Conservation (phyloP, 176 grass and related monocot genomes). For the maize (Zea mays) region DNA sequence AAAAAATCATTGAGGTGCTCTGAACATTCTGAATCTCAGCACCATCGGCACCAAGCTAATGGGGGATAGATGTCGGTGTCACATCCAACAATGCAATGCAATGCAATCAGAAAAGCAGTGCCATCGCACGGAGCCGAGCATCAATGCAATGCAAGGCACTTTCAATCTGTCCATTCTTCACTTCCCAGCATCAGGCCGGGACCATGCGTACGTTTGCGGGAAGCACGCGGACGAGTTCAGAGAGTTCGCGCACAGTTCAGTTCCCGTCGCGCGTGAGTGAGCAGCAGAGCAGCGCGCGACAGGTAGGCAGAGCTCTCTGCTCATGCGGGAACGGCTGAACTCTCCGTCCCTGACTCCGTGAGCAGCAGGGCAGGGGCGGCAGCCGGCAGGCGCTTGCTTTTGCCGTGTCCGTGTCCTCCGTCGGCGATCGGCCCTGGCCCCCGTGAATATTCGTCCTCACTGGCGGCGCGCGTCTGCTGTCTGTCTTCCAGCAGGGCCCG, state of each 20-base stretch:
- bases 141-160: too few relatives aligned
- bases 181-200: not conserved
- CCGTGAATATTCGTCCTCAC: too few relatives aligned
- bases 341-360: not conserved
- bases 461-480: too few relatives aligned
- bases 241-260: not conserved
- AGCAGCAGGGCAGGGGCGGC: not conserved
- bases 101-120: too few relatives aligned
- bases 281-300: not conserved
- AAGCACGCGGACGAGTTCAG: conserved; percentile 29
- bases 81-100: too few relatives aligned
- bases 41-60: too few relatives aligned
- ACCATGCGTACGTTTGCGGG: not conserved
- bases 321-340: conserved; percentile 8
- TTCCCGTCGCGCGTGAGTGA: not conserved
- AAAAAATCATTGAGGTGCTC: too few relatives aligned
- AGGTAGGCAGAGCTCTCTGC: not conserved
- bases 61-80: too few relatives aligned
- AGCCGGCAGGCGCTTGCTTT: not conserved
- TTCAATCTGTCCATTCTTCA: not conserved
- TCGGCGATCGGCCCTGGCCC: not conserved
- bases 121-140: too few relatives aligned
- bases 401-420: not conserved
- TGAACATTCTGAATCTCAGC: too few relatives aligned
- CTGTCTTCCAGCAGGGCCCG: not conserved